These are phyloP conservation scores for Cladophialophora bantiana DNA, from an alignment of 2,329 filamentous ascomycete genomes.

Conservation along the genomic window DNA sequence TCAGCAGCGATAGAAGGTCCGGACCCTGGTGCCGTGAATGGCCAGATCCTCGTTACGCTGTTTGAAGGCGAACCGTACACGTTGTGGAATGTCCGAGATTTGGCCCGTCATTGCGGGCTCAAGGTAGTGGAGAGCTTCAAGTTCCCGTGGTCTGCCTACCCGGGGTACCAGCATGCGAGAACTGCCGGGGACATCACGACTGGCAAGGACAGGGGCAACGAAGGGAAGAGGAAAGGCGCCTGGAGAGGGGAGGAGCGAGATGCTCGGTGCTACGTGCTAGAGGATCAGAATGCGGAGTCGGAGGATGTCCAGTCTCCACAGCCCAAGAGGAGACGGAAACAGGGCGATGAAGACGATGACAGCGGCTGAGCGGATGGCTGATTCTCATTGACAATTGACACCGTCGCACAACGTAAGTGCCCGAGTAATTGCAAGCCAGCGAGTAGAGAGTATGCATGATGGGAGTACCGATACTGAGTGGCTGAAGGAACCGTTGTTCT, in stretches of 20 bases:
- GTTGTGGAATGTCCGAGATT: conserved; percentile 90
- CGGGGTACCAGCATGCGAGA: conserved; percentile 56
- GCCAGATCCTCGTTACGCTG: conserved; percentile 77
- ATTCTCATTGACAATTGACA: background rate
- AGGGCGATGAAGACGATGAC: conserved; percentile 43
- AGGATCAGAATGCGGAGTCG: conserved; percentile 48
- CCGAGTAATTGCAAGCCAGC: too few species aligned
- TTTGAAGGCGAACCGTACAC: conserved; percentile 96
- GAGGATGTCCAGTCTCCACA: conserved; percentile 35
- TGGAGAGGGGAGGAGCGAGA: conserved; percentile 58
- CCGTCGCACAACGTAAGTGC: background rate
- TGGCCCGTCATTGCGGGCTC: conserved; percentile 73
- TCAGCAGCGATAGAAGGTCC: conserved; percentile 28
- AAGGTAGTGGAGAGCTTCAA: conserved; percentile 55
- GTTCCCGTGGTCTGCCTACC: conserved; percentile 57
- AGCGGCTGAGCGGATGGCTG: conserved; percentile 38
- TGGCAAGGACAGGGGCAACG: conserved; percentile 43
- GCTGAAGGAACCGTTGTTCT: too few species aligned
- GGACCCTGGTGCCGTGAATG: conserved; percentile 42
- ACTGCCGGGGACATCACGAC: conserved; percentile 55
- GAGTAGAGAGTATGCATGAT: too few species aligned
- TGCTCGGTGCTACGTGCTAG: conserved; percentile 56
- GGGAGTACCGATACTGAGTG: too few species aligned
- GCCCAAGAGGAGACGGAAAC: conserved; percentile 47
- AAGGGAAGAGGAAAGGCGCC: conserved; percentile 46